These are phyloP conservation scores for Leishmania mexicana DNA, from an alignment of 208 protist species.

Conservation along the genomic window DNA sequence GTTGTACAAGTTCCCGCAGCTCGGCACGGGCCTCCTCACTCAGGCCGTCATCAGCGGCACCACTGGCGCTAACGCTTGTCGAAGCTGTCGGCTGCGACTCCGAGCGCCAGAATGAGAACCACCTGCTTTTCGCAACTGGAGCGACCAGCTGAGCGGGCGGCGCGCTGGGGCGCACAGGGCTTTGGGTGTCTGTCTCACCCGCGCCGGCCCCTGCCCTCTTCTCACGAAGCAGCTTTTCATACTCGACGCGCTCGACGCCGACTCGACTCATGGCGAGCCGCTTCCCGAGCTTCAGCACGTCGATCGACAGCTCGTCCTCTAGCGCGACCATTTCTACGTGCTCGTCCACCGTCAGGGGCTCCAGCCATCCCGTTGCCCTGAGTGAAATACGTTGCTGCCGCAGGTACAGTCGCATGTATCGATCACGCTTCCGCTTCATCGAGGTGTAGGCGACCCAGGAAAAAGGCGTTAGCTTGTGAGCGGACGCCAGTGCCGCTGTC, in stretches of 20 bases:
- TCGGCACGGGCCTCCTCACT: constrained; percentile 43
- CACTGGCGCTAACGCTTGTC: background rate
- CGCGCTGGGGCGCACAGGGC: background rate
- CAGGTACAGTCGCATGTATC: constrained; percentile 55
- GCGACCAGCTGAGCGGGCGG: background rate
- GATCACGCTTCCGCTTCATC: constrained; percentile 41
- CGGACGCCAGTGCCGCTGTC: constrained; percentile 5
- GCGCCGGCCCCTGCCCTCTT: background rate
- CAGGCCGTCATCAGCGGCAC: constrained; percentile 14
- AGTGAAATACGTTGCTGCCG: constrained; percentile 35
- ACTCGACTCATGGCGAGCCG: constrained; percentile 44
- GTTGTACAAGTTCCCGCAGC: constrained; percentile 54
- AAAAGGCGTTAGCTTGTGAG: constrained; percentile 32
- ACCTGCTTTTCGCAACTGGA: background rate
- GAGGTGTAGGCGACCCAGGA: constrained; percentile 50
- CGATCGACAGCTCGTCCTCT: constrained; percentile 62
- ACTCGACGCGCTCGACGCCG: constrained; percentile 37
- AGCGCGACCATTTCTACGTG: constrained; percentile 31
- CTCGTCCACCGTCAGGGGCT: constrained; percentile 41
- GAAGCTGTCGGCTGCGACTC: constrained; percentile 1
- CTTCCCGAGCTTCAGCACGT: constrained; percentile 61
- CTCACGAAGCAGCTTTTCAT: constrained; percentile 32
- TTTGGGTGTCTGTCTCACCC: background rate
- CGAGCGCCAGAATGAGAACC: constrained; percentile 33
- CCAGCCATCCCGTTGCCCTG: constrained; percentile 38